phyloP scores from a whole-genome alignment of 345 rosid genomes.

The Sonneratia alba region DNA sequence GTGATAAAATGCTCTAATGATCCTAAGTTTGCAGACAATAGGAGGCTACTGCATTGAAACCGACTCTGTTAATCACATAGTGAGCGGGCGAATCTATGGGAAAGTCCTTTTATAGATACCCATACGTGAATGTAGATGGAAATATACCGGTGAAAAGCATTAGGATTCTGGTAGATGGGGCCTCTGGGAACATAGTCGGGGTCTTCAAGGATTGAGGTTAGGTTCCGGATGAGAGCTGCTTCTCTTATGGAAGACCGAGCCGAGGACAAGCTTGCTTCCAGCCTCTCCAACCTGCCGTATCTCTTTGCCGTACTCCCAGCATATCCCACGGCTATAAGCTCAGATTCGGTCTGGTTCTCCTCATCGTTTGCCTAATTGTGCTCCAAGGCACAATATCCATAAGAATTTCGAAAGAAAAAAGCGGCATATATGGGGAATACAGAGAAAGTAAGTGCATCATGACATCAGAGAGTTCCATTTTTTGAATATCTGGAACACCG shows the following conservation, averaged over 20 bases:
- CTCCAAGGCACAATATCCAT: background rate
- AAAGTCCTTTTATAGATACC: background rate
- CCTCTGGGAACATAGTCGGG: slow-evolving; percentile 1
- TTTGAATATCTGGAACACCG: background rate
- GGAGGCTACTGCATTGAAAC: no score
- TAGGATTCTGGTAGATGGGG: background rate
- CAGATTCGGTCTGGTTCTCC: background rate
- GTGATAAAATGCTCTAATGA: background rate
- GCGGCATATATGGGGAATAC: background rate
- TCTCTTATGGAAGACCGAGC: background rate
- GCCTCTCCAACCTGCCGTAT: background rate
- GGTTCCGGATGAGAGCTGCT: slow-evolving; percentile 4
- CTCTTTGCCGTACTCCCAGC: background rate
- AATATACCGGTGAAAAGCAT: slow-evolving; percentile 1
- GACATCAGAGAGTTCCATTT: background rate
- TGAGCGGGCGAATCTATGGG: background rate
- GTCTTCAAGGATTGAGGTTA: background rate
- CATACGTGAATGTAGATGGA: background rate
- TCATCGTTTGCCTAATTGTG: background rate
- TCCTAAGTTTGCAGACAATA: background rate
- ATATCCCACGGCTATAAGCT: background rate
- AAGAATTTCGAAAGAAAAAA: background rate
- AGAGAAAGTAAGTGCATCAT: background rate
- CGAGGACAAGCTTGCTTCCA: background rate
- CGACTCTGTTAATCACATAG: no score